Evolutionary conservation across 1,284 basidiomycete genomes (phyloP).

Genomic region (Tranzscheliella williamsii): DNA sequence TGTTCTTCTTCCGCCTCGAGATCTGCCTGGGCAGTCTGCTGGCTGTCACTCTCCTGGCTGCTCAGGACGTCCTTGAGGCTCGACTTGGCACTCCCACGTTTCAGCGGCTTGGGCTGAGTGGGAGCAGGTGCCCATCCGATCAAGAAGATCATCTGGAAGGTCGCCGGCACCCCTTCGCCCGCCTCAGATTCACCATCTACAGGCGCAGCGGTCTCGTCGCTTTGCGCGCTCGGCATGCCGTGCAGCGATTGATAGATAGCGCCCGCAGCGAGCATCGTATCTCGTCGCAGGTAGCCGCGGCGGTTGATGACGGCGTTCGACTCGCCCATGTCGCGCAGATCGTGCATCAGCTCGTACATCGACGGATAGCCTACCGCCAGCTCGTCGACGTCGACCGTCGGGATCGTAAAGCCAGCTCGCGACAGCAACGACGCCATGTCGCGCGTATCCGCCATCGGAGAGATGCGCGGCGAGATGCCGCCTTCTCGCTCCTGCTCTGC

Average conservation of each 20-base stretch:
- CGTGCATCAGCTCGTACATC: constrained; percentile 94
- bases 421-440: constrained; percentile 70
- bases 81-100: constrained; percentile 79
- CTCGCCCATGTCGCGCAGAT: constrained; percentile 94
- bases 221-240: constrained; percentile 8
- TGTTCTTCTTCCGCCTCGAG: background rate
- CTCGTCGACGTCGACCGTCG: constrained; percentile 95
- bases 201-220: background rate
- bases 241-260: constrained; percentile 85
- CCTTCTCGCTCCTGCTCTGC: constrained; percentile 93
- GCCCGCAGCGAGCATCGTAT: constrained; percentile 85
- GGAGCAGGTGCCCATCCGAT: constrained; percentile 98
- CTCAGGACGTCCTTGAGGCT: constrained; percentile 72
- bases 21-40: constrained; percentile 1
- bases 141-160: constrained; percentile 95
- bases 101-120: constrained; percentile 79
- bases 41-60: constrained; percentile 16
- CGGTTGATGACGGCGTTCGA: constrained; percentile 77
- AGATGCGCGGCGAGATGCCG: constrained; percentile 90
- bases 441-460: constrained; percentile 93
- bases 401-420: constrained; percentile 87
- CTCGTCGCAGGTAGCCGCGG: constrained; percentile 73
- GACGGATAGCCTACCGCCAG: constrained; percentile 86
- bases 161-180: constrained; percentile 82
- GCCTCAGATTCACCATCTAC: background rate